Evolutionary conservation across 345 rosid species (phyloP), one percentile per base, ranked within the genome.

Genomic region (Viola odorata): DNA sequence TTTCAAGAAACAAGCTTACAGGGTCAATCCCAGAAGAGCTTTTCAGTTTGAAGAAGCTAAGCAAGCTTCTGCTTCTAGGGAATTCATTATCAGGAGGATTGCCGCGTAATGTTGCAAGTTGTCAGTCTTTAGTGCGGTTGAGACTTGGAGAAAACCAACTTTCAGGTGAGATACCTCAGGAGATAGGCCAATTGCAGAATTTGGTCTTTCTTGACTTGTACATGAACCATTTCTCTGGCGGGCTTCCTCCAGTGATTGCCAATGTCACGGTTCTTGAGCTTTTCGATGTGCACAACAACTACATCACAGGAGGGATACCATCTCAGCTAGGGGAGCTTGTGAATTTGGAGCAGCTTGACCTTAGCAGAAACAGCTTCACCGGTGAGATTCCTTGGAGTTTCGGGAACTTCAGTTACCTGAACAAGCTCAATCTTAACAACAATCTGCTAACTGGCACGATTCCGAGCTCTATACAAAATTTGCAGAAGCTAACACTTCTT

Each of bases 31-130:
- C 97, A 0, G 95, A 83, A 56, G 97, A 87, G 70, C 77, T 92
- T 66, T 89, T 92, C 72, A 50, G 83, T 56, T 75, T 92, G 79
- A 82, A 81, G 84, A 82, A 84, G 75, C 79, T 92, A 41, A 92
- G 98, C 84, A 92, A 92, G 80, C 98, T 89, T 75, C 81, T 92
- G 41, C 91, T 92, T 52, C 76, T 92, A 0, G 97, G 98, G n/a
- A 92, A 92, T 68, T 84, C 97, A 6, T 77, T 92, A 55, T 75
- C 96, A 0, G 91, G 97, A 47, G 83, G 58, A 47, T 68, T 92
- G 63, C 80, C 91, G 3, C 65, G 64, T 50, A 82, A 84, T 57
- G 83, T 89, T 48, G 79, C 88, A 0, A 81, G 83, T 56, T 92
- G 97, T 52, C 83, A 82, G 73, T 89, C 97, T 15, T 70, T 92